Base-by-base conservation (phyloP, 805 yeast genomes). In the Pichia phayaonensis region DNA sequence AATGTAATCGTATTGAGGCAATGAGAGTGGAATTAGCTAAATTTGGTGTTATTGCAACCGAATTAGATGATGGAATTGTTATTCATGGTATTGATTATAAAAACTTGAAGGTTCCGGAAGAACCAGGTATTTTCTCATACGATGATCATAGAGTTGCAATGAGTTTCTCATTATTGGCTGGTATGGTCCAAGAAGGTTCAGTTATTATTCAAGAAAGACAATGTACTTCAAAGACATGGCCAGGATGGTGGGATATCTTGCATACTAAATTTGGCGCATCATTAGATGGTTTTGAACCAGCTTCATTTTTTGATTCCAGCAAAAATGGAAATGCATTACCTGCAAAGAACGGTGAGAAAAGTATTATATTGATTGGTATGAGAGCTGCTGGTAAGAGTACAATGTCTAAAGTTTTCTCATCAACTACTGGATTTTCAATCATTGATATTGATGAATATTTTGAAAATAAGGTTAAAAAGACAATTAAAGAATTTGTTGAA, bases 111-210 rank as follows among this genome's bases (percentile, higher is more conserved):
- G 66, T 73, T 2, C 96, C 96, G 21, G 66, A 68, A 27, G 66
- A 65, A 10, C 76, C 76, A 31, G 92, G 92, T 51, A 71, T 90
- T 40, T 72, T 77, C 55, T 75, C 95, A 1, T 94, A 89, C 62
- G 99, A 94, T 67, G 99, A 94, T 62, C 99, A 94, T 67, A 80
- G 99, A 62, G 97, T 94, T 27, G 99, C 99, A 11, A 94, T 94
- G 99, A 86, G 96, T 51, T 86, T 94, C 68, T 87, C 96, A 4
- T 73, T 94, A 52, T 71, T 94, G 48, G 92, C 97, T 4, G 89
- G 95, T 36, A 73, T 87, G 60, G 64, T 68, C 43, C 48, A 45
- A 40, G 60, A 62, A 1, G 73, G 72, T 4, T 82, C 86, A 1
- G 92, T 86, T 1, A 72, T 81, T 56, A 81, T 94, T 52, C 80